Evolutionary conservation across 305 asterid genomes (phyloP).

Genomic region (Fraxinus latifolia): DNA sequence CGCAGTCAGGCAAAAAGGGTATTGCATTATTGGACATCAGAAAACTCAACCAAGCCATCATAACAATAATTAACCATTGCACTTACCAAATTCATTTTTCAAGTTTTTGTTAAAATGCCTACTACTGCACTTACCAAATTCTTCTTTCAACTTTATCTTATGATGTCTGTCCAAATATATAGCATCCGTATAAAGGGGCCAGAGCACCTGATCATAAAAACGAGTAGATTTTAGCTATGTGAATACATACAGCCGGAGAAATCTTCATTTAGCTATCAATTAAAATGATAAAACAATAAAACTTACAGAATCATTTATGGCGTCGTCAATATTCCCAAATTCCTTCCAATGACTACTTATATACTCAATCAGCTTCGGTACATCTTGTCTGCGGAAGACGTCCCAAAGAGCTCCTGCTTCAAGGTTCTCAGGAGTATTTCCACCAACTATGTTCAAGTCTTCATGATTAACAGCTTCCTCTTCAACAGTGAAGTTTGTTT

Average conservation of each 20-base stretch:
- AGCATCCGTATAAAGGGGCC: conserved; percentile 61
- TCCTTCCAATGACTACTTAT: conserved; percentile 56
- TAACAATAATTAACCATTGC: conserved; percentile 7
- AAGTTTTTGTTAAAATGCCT: conserved; percentile 60
- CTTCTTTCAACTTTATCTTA: conserved; percentile 74
- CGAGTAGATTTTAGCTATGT: conserved; percentile 29
- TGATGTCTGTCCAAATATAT: conserved; percentile 69
- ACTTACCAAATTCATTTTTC: conserved; percentile 83
- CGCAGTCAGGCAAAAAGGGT: neutral
- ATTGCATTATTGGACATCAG: neutral
- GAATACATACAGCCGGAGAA: conserved; percentile 5
- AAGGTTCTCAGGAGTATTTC: conserved; percentile 27
- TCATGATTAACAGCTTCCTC: conserved; percentile 30
- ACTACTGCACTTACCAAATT: conserved; percentile 60
- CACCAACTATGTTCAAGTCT: conserved; percentile 33
- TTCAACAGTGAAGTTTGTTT: conserved; percentile 35
- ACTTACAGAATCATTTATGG: conserved; percentile 45
- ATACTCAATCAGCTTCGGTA: conserved; percentile 66
- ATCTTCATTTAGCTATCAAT: conserved; percentile 12
- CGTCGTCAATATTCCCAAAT: conserved; percentile 35
- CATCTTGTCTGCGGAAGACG: conserved; percentile 78
- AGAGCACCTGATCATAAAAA: conserved; percentile 51
- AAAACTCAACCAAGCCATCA: neutral
- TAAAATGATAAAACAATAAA: conserved; percentile 19
- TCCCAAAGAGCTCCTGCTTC: conserved; percentile 87